Percentiles rank a stretch among this genome's conserved stretches.
Evolutionary conservation across 768 basidiomycete genomes (phyloP).

Genomic region (Leccinum arenicola): DNA sequence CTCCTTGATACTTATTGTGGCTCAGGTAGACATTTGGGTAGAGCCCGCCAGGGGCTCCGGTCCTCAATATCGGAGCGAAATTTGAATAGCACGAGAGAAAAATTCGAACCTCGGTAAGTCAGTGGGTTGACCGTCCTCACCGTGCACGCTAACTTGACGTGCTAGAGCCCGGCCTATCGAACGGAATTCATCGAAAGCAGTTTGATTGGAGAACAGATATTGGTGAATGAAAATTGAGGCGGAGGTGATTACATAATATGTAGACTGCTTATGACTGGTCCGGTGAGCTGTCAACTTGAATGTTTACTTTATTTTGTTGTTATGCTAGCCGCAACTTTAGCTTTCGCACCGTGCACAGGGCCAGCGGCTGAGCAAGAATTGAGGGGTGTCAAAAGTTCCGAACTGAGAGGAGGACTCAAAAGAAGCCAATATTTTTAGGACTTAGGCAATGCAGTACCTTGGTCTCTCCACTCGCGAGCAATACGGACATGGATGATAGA

Average conservation of each 20-base stretch:
- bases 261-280: neutral
- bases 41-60: neutral
- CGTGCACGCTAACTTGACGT: neutral
- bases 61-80: neutral
- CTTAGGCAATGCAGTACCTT: neutral
- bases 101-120: neutral
- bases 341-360: constrained; percentile 5
- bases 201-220: neutral
- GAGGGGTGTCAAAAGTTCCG: constrained; percentile 1
- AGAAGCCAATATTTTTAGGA: neutral
- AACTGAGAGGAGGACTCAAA: constrained; percentile 2
- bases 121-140: neutral
- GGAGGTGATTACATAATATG: neutral
- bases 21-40: neutral
- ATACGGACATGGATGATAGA: constrained; percentile 4
- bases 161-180: neutral
- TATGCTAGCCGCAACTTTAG: neutral
- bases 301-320: constrained; percentile 2
- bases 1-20: constrained; percentile 6
- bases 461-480: neutral
- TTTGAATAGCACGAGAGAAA: neutral
- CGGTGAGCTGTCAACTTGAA: constrained; percentile 5
- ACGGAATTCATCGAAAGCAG: neutral
- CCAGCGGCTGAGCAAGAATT: neutral
- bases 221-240: constrained; percentile 1